phyloP scores from a whole-genome alignment of 208 protist genomes.

The Crithidia fasciculata region DNA sequence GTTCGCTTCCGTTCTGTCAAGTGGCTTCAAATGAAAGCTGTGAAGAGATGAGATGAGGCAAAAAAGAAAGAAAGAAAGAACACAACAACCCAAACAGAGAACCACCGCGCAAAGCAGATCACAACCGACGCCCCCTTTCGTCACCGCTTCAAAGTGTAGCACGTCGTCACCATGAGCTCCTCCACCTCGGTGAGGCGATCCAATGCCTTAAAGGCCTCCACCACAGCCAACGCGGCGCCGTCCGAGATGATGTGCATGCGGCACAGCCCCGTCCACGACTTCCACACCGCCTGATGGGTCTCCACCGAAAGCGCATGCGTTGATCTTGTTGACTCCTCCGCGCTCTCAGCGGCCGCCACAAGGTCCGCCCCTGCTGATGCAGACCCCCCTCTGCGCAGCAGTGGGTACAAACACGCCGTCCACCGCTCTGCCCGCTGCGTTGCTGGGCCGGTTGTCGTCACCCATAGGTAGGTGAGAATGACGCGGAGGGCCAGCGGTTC shows the following conservation, averaged over 20 bases:
- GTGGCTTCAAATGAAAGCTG: not conserved
- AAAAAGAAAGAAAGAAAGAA: not conserved
- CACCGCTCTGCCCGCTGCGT: conserved; percentile 10
- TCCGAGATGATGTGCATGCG: conserved; percentile 39
- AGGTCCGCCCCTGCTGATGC: conserved; percentile 4
- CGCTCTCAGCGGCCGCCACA: not conserved
- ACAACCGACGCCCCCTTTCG: not conserved
- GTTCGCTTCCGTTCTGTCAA: too few species aligned
- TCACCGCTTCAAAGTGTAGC: conserved; percentile 12
- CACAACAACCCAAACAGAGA: conserved; percentile 4
- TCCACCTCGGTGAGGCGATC: conserved; percentile 66
- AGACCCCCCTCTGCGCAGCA: conserved; percentile 1
- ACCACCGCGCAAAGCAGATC: not conserved
- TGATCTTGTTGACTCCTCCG: not conserved
- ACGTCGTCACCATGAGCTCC: conserved; percentile 61
- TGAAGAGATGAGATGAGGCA: not conserved
- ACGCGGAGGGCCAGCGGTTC: conserved; percentile 50
- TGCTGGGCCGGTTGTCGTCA: conserved; percentile 5
- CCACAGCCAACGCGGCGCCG: conserved; percentile 33
- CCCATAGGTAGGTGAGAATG: conserved; percentile 59
- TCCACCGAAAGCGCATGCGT: conserved; percentile 44
- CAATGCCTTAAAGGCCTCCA: conserved; percentile 33
- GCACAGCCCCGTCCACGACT: conserved; percentile 52
- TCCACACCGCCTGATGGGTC: conserved; percentile 50
- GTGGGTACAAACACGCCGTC: conserved; percentile 1